These are phyloP conservation scores for Beauveria brongniartii DNA, from an alignment of 2,329 filamentous ascomycete species.

Conservation along the genomic window DNA sequence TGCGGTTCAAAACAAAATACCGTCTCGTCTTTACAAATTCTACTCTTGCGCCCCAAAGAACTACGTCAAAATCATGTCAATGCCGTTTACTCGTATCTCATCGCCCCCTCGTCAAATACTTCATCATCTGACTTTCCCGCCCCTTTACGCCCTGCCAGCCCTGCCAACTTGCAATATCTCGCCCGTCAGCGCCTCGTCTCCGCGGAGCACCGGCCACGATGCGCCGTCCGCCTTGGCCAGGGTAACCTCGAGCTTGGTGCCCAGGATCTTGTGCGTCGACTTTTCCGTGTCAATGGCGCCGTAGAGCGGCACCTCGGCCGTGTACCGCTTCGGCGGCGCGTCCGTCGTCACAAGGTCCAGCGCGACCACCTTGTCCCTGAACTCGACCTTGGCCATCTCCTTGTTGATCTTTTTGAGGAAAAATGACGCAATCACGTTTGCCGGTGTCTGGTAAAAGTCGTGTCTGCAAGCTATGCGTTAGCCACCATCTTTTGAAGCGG, in stretches of 20 bases:
- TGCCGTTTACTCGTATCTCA: background rate
- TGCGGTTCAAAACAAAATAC: background rate
- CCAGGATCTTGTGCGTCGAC: conserved; percentile 72
- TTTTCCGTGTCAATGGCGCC: conserved; percentile 66
- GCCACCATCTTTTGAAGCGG: background rate
- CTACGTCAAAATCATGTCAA: background rate
- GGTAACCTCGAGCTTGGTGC: conserved; percentile 79
- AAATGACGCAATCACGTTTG: conserved; percentile 78
- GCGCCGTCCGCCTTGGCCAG: conserved; percentile 63
- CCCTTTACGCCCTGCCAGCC: conserved; percentile 52
- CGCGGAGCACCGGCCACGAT: conserved; percentile 79
- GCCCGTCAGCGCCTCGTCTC: conserved; percentile 58
- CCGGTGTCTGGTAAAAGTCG: conserved; percentile 91
- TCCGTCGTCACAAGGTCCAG: conserved; percentile 85
- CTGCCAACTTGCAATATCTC: conserved; percentile 87
- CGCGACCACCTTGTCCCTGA: conserved; percentile 53
- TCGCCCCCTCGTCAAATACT: background rate
- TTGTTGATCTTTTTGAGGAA: conserved; percentile 98
- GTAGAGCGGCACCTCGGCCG: conserved; percentile 65
- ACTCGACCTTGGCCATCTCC: conserved; percentile 62
- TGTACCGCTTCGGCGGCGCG: conserved; percentile 68
- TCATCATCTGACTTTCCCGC: background rate
- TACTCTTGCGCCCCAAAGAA: background rate
- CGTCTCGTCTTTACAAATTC: background rate
- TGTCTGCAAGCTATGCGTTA: conserved; percentile 29